phyloP scores from a whole-genome alignment of 1,139 yeast genomes.

The Yamadazyma siamensis region DNA sequence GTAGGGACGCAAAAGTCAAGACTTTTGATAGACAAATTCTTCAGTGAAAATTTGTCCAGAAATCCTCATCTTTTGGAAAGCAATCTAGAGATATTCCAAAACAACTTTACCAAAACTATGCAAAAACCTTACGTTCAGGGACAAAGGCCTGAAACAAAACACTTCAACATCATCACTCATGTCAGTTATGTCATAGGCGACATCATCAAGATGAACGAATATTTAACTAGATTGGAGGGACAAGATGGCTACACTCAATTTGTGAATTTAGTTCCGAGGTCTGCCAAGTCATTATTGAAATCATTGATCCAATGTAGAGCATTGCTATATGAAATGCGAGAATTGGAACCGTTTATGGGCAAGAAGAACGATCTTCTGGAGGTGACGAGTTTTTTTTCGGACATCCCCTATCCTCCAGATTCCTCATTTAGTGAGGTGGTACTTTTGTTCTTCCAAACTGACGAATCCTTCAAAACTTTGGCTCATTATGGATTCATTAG shows the following conservation, averaged over 20 bases:
- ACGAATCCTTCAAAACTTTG: slow-evolving; percentile 37
- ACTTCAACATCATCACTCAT: slow-evolving; percentile 20
- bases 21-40: slow-evolving; percentile 5
- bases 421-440: slow-evolving; percentile 36
- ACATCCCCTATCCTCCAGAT: slow-evolving; percentile 4
- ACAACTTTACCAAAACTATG: slow-evolving; percentile 10
- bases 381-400: slow-evolving; percentile 25
- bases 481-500: slow-evolving; percentile 30
- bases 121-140: slow-evolving; percentile 12
- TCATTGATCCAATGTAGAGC: slow-evolving; percentile 33
- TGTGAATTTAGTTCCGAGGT: slow-evolving; percentile 28
- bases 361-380: slow-evolving; percentile 13
- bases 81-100: slow-evolving; percentile 10
- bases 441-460: slow-evolving; percentile 40
- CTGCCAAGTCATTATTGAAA: slow-evolving; percentile 34
- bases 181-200: slow-evolving; percentile 44
- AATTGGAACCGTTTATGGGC: slow-evolving; percentile 14
- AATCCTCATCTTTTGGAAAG: slow-evolving; percentile 1
- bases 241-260: slow-evolving; percentile 29
- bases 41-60: slow-evolving; percentile 10
- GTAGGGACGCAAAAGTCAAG: slow-evolving; percentile 13
- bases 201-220: slow-evolving; percentile 56
- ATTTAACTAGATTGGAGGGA: slow-evolving; percentile 47
- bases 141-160: slow-evolving; percentile 12
- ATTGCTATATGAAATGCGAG: slow-evolving; percentile 18